Evolutionary conservation across 1,139 yeast genomes (phyloP).

Genomic region (Debaryomycetaceae sp.): DNA sequence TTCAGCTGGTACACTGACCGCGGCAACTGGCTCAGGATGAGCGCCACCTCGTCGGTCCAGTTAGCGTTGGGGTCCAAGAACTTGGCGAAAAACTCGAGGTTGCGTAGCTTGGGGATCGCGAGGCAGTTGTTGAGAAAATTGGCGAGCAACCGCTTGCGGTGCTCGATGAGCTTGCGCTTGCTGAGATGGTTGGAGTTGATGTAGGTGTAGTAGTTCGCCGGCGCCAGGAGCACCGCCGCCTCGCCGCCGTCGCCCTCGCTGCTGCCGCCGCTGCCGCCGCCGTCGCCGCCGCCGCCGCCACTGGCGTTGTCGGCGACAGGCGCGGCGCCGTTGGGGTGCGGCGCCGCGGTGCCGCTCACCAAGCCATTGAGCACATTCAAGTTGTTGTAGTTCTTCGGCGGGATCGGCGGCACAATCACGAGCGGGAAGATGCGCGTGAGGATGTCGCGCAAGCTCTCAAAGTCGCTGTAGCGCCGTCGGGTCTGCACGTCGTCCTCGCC

Average conservation of each 20-base stretch:
- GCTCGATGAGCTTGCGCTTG: conserved; percentile 43
- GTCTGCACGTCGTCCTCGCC: conserved; percentile 51
- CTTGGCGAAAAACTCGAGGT: conserved; percentile 62
- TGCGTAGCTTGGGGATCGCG: conserved; percentile 50
- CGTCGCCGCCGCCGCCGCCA: conserved; percentile 6
- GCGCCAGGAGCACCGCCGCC: not conserved
- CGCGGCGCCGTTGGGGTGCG: conserved; percentile 6
- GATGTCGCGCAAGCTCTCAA: conserved; percentile 72
- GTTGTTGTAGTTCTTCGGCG: conserved; percentile 71
- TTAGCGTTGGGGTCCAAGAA: conserved; percentile 82
- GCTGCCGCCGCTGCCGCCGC: conserved; percentile 6
- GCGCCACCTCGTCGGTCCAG: conserved; percentile 56
- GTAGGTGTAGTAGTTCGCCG: conserved; percentile 27
- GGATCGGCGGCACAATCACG: conserved; percentile 85
- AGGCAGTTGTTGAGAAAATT: conserved; percentile 77
- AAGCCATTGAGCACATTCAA: conserved; percentile 34
- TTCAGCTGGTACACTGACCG: conserved; percentile 47
- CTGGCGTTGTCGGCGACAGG: conserved; percentile 3
- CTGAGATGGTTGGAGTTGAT: conserved; percentile 42
- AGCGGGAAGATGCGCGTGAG: conserved; percentile 77
- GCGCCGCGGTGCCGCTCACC: conserved; percentile 14
- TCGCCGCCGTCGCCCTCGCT: conserved; percentile 2
- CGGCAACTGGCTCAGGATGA: conserved; percentile 38
- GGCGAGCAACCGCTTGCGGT: conserved; percentile 72
- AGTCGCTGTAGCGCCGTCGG: conserved; percentile 85